phyloP scores from a whole-genome alignment of 75 land plant species.

The Pinus taeda region DNA sequence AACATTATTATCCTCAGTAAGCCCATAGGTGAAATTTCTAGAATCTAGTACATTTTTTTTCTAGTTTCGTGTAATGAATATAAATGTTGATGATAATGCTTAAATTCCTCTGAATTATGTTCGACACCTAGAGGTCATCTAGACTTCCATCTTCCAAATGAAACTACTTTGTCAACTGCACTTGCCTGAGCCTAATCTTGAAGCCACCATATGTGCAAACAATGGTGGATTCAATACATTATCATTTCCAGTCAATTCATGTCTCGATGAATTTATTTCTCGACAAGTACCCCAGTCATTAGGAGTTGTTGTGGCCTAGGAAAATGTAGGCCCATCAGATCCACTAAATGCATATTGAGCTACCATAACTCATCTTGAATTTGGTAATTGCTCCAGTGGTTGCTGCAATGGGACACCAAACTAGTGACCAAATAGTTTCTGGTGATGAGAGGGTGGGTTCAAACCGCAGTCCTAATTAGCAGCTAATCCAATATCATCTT shows the following conservation, averaged over 20 bases:
- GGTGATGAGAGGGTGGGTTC: background rate
- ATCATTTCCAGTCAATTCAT: slow-evolving; percentile 11
- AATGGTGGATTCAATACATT: slow-evolving; percentile 12
- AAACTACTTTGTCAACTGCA: slow-evolving; percentile 68
- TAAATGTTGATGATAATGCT: background rate
- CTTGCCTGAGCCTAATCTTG: slow-evolving; percentile 71
- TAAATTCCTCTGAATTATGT: background rate
- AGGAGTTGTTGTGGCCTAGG: slow-evolving; percentile 18
- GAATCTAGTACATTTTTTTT: background rate
- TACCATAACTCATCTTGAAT: slow-evolving; percentile 11
- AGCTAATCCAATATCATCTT: slow-evolving; percentile 7
- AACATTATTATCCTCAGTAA: background rate
- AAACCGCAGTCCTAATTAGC: slow-evolving; percentile 12
- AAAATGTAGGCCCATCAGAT: slow-evolving; percentile 12
- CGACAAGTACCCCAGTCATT: slow-evolving; percentile 84
- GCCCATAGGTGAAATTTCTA: slow-evolving; percentile 4
- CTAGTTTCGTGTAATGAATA: background rate
- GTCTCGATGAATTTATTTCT: slow-evolving; percentile 25
- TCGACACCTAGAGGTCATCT: slow-evolving; percentile 25
- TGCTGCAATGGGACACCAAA: slow-evolving; percentile 10
- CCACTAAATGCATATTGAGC: slow-evolving; percentile 12
- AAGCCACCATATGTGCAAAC: slow-evolving; percentile 25
- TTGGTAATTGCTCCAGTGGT: background rate
- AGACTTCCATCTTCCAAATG: slow-evolving; percentile 88
- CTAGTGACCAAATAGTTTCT: background rate